Evolutionary conservation across 495 filamentous ascomycete genomes (phyloP).

Genomic region (Glonium stellatum): DNA sequence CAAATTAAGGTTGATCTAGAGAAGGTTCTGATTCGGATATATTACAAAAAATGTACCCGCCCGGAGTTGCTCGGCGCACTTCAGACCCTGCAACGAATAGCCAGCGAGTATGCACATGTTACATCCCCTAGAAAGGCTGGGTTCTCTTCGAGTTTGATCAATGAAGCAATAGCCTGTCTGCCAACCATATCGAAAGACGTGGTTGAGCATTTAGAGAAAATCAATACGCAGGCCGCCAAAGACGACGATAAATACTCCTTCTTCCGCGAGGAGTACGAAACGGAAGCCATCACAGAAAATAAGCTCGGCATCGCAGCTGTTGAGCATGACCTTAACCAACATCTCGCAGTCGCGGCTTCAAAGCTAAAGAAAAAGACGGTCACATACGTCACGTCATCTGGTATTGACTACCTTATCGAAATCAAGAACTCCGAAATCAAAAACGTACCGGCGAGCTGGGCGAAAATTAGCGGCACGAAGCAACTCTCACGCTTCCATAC

Average conservation of each 20-base stretch:
- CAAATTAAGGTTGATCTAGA: constrained; percentile 80
- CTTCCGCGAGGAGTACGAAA: constrained; percentile 80
- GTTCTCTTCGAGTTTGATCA: constrained; percentile 66
- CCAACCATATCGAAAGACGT: constrained; percentile 69
- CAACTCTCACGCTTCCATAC: constrained; percentile 90
- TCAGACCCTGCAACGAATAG: constrained; percentile 75
- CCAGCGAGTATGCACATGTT: constrained; percentile 62
- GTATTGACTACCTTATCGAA: constrained; percentile 93
- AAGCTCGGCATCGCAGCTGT: constrained; percentile 89
- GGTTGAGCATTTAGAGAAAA: constrained; percentile 66
- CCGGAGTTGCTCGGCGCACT: constrained; percentile 81
- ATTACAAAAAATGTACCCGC: constrained; percentile 77
- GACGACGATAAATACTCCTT: constrained; percentile 90
- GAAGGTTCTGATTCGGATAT: constrained; percentile 86
- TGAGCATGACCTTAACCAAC: constrained; percentile 75
- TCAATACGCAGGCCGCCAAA: constrained; percentile 77
- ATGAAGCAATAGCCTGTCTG: constrained; percentile 64
- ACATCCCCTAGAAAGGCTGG: constrained; percentile 60
- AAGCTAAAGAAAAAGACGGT: constrained; percentile 64
- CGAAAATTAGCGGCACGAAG: constrained; percentile 90
- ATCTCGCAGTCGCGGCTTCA: constrained; percentile 62
- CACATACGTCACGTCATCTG: constrained; percentile 70
- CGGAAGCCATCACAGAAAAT: constrained; percentile 73
- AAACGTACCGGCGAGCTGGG: constrained; percentile 86
- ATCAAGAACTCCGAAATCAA: constrained; percentile 74